A percentile compares a stretch with the other conserved stretches of the same genome.
Evolutionary conservation across 2,329 filamentous ascomycete genomes (phyloP).

Genomic region (Cytospora mali): DNA sequence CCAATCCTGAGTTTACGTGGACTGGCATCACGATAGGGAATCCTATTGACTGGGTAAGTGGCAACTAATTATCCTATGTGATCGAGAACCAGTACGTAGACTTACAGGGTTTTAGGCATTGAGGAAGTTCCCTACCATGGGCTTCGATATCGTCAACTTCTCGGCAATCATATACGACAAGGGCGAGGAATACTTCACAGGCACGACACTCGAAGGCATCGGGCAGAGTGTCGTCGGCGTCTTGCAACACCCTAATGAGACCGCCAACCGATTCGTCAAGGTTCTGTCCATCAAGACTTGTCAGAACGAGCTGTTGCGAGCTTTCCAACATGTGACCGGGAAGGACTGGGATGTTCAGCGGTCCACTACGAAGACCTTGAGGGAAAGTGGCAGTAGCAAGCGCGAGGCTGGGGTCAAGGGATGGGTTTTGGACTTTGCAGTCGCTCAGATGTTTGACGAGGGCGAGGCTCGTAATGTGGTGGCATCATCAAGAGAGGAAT

Average conservation of each 20-base stretch:
- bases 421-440: constrained; percentile 36
- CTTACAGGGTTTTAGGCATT: constrained; percentile 25
- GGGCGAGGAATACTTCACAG: constrained; percentile 51
- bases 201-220: constrained; percentile 51
- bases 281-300: constrained; percentile 42
- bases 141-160: constrained; percentile 33
- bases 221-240: constrained; percentile 52
- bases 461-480: constrained; percentile 36
- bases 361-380: constrained; percentile 5
- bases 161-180: constrained; percentile 49
- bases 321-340: constrained; percentile 32
- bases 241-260: constrained; percentile 52
- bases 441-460: constrained; percentile 37
- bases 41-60: constrained; percentile 38
- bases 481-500: constrained; percentile 30
- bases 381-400: constrained; percentile 30
- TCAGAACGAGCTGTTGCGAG: constrained; percentile 29
- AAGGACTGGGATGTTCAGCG: constrained; percentile 32
- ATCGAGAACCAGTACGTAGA: no score
- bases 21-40: constrained; percentile 37
- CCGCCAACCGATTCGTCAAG: constrained; percentile 53
- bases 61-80: no score
- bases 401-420: constrained; percentile 28
- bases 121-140: constrained; percentile 34
- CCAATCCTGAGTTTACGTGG: constrained; percentile 34